A percentile compares a stretch with the other conserved stretches of the same genome.
phyloP scores from a whole-genome alignment of 2,329 filamentous ascomycete genomes.

The Calonectria pseudoturangicola region DNA sequence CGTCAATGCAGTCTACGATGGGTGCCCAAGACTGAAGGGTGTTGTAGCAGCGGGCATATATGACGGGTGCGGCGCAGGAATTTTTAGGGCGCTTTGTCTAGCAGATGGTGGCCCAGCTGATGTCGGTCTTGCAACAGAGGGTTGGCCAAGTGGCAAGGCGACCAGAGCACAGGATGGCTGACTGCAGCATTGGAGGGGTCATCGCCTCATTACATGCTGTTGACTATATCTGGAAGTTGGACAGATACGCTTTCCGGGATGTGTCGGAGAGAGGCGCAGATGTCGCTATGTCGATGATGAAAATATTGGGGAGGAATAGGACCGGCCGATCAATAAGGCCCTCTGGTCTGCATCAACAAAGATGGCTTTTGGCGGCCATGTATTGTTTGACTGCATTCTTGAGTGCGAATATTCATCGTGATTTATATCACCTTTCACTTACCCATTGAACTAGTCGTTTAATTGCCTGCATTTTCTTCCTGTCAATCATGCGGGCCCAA shows the following conservation, averaged over 20 bases:
- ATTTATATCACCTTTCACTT: not conserved
- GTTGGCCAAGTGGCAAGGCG: constrained; percentile 7
- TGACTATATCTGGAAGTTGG: not conserved
- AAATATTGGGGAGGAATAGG: not conserved
- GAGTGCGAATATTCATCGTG: too few species aligned
- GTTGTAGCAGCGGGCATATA: not conserved
- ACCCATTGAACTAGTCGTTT: not conserved
- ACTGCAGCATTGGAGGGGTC: not conserved
- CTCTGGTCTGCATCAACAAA: too few species aligned
- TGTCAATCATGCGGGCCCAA: not conserved
- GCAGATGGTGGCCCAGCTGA: not conserved
- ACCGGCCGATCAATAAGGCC: not conserved
- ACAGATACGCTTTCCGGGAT: not conserved
- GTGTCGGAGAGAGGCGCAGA: not conserved
- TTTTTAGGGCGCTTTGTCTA: not conserved
- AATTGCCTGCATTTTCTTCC: not conserved
- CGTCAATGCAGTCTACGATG: not conserved
- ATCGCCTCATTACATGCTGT: not conserved
- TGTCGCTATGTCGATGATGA: not conserved
- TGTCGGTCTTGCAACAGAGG: not conserved
- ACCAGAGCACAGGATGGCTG: constrained; percentile 1
- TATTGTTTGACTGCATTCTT: too few species aligned
- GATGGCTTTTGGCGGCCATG: too few species aligned
- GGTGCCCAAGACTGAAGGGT: not conserved
- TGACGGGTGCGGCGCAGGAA: not conserved